These are phyloP conservation scores for Taphrina sp. DNA, from an alignment of 1,139 yeast species.

Conservation along the genomic window DNA sequence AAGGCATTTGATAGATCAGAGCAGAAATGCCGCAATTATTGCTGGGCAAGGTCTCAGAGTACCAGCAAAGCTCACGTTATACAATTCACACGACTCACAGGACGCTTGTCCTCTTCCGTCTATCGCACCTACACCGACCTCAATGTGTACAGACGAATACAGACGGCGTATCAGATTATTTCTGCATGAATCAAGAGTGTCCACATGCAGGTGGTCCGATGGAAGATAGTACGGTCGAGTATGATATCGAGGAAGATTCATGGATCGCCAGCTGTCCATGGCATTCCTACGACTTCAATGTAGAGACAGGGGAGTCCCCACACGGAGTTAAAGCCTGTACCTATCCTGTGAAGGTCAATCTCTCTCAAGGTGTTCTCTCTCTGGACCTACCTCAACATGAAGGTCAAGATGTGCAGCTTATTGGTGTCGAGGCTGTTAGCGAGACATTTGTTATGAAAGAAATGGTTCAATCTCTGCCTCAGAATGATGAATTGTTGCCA, in stretches of 20 bases:
- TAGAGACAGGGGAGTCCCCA: conserved; percentile 17
- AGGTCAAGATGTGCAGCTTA: neutral
- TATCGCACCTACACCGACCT: neutral
- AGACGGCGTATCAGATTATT: conserved; percentile 16
- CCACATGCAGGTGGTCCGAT: conserved; percentile 30
- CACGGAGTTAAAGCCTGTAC: conserved; percentile 27
- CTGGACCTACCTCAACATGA: neutral
- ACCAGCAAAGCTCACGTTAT: too few species aligned
- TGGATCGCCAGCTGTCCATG: conserved; percentile 30
- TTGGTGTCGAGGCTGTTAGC: conserved; percentile 3
- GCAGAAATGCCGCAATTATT: too few species aligned
- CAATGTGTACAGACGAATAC: neutral
- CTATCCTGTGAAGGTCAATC: conserved; percentile 4
- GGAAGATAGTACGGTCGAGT: conserved; percentile 17
- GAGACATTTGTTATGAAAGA: conserved; percentile 5
- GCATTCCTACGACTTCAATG: conserved; percentile 24
- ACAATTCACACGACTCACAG: too few species aligned
- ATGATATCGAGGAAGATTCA: conserved; percentile 22
- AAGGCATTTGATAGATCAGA: too few species aligned
- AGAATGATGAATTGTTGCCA: neutral
- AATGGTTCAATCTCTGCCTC: neutral
- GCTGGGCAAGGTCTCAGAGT: too few species aligned
- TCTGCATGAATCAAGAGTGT: conserved; percentile 27
- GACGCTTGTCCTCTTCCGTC: neutral
- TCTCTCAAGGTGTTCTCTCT: neutral